phyloP scores from a whole-genome alignment of 805 yeast genomes.

The Wickerhamiella galacta region DNA sequence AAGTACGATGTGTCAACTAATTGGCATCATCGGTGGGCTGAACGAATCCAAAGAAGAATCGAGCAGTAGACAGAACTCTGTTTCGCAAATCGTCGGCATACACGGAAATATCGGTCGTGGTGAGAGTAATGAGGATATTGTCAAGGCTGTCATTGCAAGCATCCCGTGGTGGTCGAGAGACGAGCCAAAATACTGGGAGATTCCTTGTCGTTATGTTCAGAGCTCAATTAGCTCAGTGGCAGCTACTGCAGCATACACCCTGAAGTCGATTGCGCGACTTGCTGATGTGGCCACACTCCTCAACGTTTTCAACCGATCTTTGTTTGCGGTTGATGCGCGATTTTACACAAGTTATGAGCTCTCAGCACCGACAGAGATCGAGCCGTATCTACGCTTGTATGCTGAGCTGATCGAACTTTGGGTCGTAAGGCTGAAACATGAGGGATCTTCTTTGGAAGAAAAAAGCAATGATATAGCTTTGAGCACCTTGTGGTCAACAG shows the following conservation, averaged over 20 bases:
- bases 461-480: constrained; percentile 6
- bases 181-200: constrained; percentile 51
- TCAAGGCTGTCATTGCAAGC: constrained; percentile 52
- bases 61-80: constrained; percentile 13
- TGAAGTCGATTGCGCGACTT: constrained; percentile 48
- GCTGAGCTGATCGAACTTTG: constrained; percentile 69
- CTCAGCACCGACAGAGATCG: constrained; percentile 45
- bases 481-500: constrained; percentile 52
- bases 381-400: constrained; percentile 43
- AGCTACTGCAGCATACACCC: constrained; percentile 42
- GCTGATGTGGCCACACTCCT: constrained; percentile 55
- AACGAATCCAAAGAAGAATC: constrained; percentile 2
- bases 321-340: constrained; percentile 59
- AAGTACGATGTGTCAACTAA: constrained; percentile 12
- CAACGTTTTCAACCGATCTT: constrained; percentile 59
- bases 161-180: constrained; percentile 57
- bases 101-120: constrained; percentile 3
- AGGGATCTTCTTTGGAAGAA: constrained; percentile 10
- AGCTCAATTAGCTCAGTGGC: constrained; percentile 51
- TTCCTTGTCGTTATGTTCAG: constrained; percentile 58
- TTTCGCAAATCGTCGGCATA: constrained; percentile 11
- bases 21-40: constrained; percentile 2
- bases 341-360: constrained; percentile 32
- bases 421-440: constrained; percentile 27
- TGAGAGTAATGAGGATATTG: constrained; percentile 28